These are phyloP conservation scores for Sporothrix curviconia DNA, from an alignment of 2,329 filamentous ascomycete species.

Conservation along the genomic window DNA sequence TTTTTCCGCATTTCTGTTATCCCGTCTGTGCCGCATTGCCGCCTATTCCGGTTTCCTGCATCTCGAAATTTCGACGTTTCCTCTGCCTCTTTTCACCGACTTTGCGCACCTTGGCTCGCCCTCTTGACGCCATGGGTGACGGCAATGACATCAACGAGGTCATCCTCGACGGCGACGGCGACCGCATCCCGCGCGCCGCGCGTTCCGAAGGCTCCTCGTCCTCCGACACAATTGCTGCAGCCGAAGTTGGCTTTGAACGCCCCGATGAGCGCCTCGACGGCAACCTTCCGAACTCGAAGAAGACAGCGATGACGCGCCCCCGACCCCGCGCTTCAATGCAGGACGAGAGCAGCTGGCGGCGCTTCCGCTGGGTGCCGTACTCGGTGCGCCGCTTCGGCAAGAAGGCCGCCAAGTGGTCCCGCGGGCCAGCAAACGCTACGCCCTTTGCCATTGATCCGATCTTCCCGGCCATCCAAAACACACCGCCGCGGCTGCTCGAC, in stretches of 20 bases:
- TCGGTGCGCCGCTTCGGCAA: conserved; percentile 42
- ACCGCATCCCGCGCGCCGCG: neutral
- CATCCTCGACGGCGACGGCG: conserved; percentile 1
- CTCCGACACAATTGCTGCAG: conserved; percentile 13
- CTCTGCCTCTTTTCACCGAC: neutral
- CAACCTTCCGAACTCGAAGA: conserved; percentile 42
- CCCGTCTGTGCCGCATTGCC: conserved; percentile 2
- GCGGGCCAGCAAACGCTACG: conserved; percentile 49
- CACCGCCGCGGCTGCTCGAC: conserved; percentile 57
- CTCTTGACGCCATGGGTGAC: conserved; percentile 6
- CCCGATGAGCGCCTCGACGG: conserved; percentile 29
- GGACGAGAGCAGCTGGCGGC: conserved; percentile 44
- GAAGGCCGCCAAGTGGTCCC: conserved; percentile 42
- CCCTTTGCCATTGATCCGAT: conserved; percentile 50
- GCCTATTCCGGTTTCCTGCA: neutral
- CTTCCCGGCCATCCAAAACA: conserved; percentile 60
- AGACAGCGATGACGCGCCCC: conserved; percentile 31
- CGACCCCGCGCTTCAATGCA: conserved; percentile 57
- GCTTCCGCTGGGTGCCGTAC: conserved; percentile 54
- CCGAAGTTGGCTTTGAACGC: neutral
- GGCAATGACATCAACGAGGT: neutral
- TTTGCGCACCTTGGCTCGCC: neutral
- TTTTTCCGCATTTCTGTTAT: neutral
- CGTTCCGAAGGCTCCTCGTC: conserved; percentile 16
- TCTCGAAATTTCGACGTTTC: neutral